These are phyloP conservation scores for Heteromeles arbutifolia DNA, from an alignment of 306 rosid species.

Conservation along the genomic window DNA sequence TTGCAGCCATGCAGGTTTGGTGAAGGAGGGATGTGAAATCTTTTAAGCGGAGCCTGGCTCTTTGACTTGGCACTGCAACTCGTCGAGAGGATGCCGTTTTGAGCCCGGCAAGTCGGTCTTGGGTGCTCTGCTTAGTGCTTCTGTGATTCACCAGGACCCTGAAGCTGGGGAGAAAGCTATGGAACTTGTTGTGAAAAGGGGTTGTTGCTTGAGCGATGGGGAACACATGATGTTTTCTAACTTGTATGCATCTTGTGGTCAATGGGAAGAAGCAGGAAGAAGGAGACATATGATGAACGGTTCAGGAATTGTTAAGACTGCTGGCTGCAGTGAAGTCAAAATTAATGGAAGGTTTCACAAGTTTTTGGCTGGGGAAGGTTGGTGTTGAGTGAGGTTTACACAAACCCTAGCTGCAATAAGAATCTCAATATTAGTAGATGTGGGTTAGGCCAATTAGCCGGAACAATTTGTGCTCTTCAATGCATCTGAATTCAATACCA, in stretches of 20 bases:
- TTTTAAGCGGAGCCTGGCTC: slow-evolving; percentile 19
- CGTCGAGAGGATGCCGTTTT: slow-evolving; percentile 16
- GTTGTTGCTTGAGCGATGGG: slow-evolving; percentile 14
- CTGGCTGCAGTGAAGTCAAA: slow-evolving; percentile 19
- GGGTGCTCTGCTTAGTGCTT: slow-evolving; percentile 31
- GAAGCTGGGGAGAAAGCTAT: slow-evolving; percentile 23
- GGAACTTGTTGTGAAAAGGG: slow-evolving; percentile 3
- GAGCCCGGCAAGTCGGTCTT: slow-evolving; percentile 20
- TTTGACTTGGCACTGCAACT: slow-evolving; percentile 8
- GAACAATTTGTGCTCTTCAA: rapidly evolving
- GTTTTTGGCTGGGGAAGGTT: slow-evolving; percentile 27
- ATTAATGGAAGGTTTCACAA: slow-evolving; percentile 17
- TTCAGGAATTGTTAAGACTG: slow-evolving; percentile 26
- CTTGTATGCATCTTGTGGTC: slow-evolving; percentile 22
- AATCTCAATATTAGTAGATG: not conserved
- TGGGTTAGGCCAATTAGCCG: not conserved
- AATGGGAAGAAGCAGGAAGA: slow-evolving; percentile 22
- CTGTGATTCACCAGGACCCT: slow-evolving; percentile 23
- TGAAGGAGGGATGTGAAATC: slow-evolving; percentile 19
- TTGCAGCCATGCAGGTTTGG: slow-evolving; percentile 29
- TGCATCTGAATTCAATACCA: not conserved
- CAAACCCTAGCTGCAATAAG: not conserved
- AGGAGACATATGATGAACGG: slow-evolving; percentile 32
- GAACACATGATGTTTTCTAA: slow-evolving; percentile 32
- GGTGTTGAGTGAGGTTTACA: not conserved